Percentiles rank a stretch among this genome's conserved stretches.
Conservation (phyloP, 805 yeast species). For the Henningerozyma blattae region DNA sequence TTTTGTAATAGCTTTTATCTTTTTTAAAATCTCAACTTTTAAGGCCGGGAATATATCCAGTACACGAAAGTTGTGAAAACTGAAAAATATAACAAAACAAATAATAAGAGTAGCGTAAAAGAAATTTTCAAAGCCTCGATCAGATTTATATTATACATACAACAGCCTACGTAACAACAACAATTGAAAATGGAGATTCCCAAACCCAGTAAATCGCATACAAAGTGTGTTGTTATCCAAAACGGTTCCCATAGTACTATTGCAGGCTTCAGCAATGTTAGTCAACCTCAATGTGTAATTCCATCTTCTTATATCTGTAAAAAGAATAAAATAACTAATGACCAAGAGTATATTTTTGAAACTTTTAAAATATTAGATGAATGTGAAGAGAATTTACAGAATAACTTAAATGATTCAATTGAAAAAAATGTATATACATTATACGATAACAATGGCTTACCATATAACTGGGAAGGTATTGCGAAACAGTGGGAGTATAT, state of each 20-base stretch:
- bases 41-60: too few relatives aligned
- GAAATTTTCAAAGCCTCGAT: too few relatives aligned
- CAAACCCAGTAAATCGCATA: slow-evolving; percentile 1
- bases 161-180: too few relatives aligned
- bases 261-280: slow-evolving; percentile 60
- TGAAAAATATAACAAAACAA: too few relatives aligned
- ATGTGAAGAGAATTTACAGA: slow-evolving; percentile 3
- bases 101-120: too few relatives aligned
- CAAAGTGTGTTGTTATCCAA: slow-evolving; percentile 58
- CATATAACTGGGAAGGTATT: slow-evolving; percentile 65
- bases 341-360: slow-evolving; percentile 15
- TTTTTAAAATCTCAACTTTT: too few relatives aligned
- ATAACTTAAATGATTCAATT: slow-evolving; percentile 3
- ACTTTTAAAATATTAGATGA: slow-evolving; percentile 18
- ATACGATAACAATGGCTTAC: slow-evolving; percentile 39
- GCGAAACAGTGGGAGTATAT: slow-evolving; percentile 57
- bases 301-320: slow-evolving; percentile 42
- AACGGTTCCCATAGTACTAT: slow-evolving; percentile 52
- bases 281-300: slow-evolving; percentile 43
- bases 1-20: too few relatives aligned
- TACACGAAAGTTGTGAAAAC: too few relatives aligned
- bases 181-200: background rate
- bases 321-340: slow-evolving; percentile 5
- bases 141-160: too few relatives aligned
- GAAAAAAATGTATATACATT: slow-evolving; percentile 33